Evolutionary conservation across 202 grass and related monocot genomes (phyloP).

Genomic region (Dendrocalamus latiflorus): DNA sequence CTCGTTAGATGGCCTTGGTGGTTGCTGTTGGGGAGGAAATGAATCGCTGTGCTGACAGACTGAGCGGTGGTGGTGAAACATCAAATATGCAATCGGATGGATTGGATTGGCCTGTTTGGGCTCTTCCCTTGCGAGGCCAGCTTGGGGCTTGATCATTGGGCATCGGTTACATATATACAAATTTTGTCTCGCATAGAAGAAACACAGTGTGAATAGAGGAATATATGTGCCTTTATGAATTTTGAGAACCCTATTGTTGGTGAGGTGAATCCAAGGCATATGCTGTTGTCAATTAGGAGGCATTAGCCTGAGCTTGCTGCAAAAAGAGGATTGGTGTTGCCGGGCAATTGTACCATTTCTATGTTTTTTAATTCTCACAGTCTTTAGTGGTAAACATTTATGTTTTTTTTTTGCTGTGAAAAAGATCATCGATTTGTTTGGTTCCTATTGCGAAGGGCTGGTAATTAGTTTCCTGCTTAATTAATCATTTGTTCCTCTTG

Average conservation of each 20-base stretch:
- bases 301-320: no score
- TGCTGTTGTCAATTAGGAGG: neutral
- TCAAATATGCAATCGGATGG: neutral
- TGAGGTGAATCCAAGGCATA: neutral
- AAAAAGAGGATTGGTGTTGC: neutral
- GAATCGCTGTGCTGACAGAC: constrained; percentile 2
- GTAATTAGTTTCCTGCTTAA: neutral
- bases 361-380: neutral
- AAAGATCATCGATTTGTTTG: neutral
- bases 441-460: neutral
- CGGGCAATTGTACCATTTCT: neutral
- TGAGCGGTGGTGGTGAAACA: constrained; percentile 7
- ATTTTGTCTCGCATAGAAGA: neutral
- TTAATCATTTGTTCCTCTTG: constrained; percentile 8
- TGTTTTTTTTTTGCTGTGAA: neutral
- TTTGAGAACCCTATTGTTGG: neutral
- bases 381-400: neutral
- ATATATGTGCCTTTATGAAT: neutral
- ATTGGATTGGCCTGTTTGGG: neutral
- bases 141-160: neutral
- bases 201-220: neutral
- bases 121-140: neutral
- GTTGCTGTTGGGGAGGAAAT: constrained; percentile 11
- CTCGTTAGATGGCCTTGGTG: constrained; percentile 2
- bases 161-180: neutral